Evolutionary conservation across 345 rosid genomes (phyloP).

Genomic region (Citropsis articulata): DNA sequence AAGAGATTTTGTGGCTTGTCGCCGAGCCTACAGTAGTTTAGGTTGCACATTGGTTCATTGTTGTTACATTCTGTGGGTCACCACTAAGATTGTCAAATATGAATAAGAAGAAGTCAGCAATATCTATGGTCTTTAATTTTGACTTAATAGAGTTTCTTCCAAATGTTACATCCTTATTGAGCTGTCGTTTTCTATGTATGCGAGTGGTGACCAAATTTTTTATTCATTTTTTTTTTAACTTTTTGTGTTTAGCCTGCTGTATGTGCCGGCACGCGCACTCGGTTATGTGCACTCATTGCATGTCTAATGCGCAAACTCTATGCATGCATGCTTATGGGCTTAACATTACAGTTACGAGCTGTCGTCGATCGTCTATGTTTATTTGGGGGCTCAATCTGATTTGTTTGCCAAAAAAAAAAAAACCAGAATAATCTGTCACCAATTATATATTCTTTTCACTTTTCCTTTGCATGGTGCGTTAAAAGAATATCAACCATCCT

Average conservation of each 20-base stretch:
- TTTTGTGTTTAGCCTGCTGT: neutral
- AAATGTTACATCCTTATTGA: neutral
- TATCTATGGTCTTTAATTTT: neutral
- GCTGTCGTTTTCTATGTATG: conserved; percentile 10
- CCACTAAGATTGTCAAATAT: neutral
- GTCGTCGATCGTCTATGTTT: neutral
- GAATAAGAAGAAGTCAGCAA: neutral
- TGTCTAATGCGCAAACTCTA: conserved; percentile 9
- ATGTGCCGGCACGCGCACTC: conserved; percentile 35
- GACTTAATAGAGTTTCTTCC: neutral
- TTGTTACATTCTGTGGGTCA: conserved; percentile 12
- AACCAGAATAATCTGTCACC: no score
- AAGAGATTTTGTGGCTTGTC: neutral
- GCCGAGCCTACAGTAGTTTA: conserved; percentile 10
- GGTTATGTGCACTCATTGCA: conserved; percentile 22
- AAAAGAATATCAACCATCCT: neutral
- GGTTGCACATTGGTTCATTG: neutral
- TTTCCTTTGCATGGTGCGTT: neutral
- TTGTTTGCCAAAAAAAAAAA: neutral
- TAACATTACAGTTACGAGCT: neutral
- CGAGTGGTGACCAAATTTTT: neutral
- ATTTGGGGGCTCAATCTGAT: conserved; percentile 23
- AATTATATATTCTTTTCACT: neutral
- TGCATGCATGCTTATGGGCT: conserved; percentile 18
- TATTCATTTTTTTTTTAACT: neutral